phyloP scores from a whole-genome alignment of 768 basidiomycete genomes.

The Leucosporidium creatinivorum region DNA sequence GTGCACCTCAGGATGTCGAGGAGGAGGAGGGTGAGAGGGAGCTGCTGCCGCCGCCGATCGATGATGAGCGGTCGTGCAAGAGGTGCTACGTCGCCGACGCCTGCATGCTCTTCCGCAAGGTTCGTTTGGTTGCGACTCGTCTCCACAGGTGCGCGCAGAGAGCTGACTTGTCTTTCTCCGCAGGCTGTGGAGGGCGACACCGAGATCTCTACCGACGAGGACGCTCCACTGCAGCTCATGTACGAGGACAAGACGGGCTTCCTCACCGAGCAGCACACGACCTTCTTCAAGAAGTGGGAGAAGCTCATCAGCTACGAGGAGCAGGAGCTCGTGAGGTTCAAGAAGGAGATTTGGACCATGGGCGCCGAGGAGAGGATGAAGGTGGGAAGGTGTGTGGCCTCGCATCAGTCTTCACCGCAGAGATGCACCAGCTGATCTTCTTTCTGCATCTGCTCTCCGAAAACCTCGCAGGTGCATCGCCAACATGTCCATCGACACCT shows the following conservation, averaged over 20 bases:
- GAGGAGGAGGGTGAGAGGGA: conserved; percentile 38
- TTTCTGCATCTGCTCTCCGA: background rate
- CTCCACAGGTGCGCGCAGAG: background rate
- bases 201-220: conserved; percentile 50
- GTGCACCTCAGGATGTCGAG: background rate
- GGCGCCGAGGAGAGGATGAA: conserved; percentile 67
- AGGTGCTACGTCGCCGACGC: conserved; percentile 73
- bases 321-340: conserved; percentile 71
- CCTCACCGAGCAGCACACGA: conserved; percentile 57
- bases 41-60: conserved; percentile 80
- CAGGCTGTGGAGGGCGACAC: conserved; percentile 64
- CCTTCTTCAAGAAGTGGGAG: conserved; percentile 91
- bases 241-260: conserved; percentile 76
- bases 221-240: conserved; percentile 48
- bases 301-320: conserved; percentile 75
- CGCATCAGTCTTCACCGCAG: too few relatives aligned
- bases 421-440: background rate
- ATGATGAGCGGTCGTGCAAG: conserved; percentile 69
- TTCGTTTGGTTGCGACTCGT: conserved; percentile 37
- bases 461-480: conserved; percentile 54
- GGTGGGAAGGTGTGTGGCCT: conserved; percentile 53
- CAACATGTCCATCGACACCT: conserved; percentile 58
- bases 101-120: conserved; percentile 92
- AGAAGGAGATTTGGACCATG: conserved; percentile 91
- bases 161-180: conserved; percentile 1